A percentile compares a stretch with the other conserved stretches of the same genome.
Conservation (phyloP, 2,329 filamentous ascomycete species). For the Capronia coronata region DNA sequence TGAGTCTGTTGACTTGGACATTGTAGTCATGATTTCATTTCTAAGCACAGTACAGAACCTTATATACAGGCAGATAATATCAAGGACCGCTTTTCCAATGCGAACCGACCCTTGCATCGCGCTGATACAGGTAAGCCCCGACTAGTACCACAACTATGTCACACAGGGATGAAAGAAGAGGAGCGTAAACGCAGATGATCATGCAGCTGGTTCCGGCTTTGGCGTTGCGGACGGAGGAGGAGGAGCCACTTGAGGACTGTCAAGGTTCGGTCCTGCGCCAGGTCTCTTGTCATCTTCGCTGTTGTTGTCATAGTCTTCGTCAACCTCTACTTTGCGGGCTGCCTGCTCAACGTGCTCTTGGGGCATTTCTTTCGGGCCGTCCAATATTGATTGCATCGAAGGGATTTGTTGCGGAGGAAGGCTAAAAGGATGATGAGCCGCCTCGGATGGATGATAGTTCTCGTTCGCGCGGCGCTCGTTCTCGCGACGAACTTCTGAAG, state of each 20-base stretch:
- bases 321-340: slow-evolving; percentile 90
- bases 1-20: too few species aligned
- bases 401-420: slow-evolving; percentile 49
- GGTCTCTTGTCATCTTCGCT: slow-evolving; percentile 68
- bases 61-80: not conserved
- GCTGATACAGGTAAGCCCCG: not conserved
- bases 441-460: slow-evolving; percentile 84
- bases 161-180: not conserved
- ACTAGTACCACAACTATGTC: not conserved
- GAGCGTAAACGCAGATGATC: not conserved
- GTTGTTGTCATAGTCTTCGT: slow-evolving; percentile 95
- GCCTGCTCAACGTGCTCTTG: slow-evolving; percentile 66
- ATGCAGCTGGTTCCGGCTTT: slow-evolving; percentile 21
- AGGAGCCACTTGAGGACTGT: slow-evolving; percentile 16
- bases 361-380: slow-evolving; percentile 51
- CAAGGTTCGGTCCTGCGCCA: slow-evolving; percentile 9
- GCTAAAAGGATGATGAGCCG: slow-evolving; percentile 72
- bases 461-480: slow-evolving; percentile 64
- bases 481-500: slow-evolving; percentile 57
- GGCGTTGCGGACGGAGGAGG: slow-evolving; percentile 16
- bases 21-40: slow-evolving; percentile 2
- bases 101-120: not conserved
- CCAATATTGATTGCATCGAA: slow-evolving; percentile 53
- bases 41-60: slow-evolving; percentile 3
- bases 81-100: not conserved